These are phyloP conservation scores for Auricularia sp. DNA, from an alignment of 768 basidiomycete species.

Conservation along the genomic window DNA sequence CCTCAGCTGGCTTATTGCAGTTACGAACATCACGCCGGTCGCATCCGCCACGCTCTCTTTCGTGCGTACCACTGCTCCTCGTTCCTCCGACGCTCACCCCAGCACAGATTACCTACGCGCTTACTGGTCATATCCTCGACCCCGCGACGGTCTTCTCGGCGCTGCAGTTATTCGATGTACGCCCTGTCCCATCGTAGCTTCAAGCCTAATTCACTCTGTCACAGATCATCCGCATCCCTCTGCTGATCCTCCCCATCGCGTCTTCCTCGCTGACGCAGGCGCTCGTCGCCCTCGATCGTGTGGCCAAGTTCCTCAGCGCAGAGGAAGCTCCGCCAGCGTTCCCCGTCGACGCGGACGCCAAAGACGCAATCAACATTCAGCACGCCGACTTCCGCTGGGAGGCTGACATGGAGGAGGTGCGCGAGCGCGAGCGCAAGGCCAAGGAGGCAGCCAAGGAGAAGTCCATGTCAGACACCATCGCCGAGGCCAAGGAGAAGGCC, in stretches of 20 bases:
- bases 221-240: constrained; percentile 49
- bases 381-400: constrained; percentile 49
- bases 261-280: constrained; percentile 39
- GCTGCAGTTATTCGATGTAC: constrained; percentile 49
- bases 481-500: constrained; percentile 20
- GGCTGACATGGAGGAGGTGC: constrained; percentile 6
- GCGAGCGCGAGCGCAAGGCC: background rate
- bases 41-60: constrained; percentile 41
- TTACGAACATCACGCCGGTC: constrained; percentile 42
- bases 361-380: constrained; percentile 27
- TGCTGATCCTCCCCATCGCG: constrained; percentile 46
- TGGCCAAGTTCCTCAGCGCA: constrained; percentile 38
- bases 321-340: constrained; percentile 45
- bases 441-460: constrained; percentile 5
- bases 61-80: constrained; percentile 23
- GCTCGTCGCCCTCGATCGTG: constrained; percentile 38
- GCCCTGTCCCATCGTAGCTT: constrained; percentile 8
- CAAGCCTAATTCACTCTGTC: background rate
- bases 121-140: constrained; percentile 44
- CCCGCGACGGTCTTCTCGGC: constrained; percentile 46
- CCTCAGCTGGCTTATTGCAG: constrained; percentile 27
- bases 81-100: too few species aligned
- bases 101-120: constrained; percentile 48
- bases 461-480: constrained; percentile 10
- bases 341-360: constrained; percentile 27